Evolutionary conservation across 208 protist genomes (phyloP).

Genomic region (Leishmania amazonensis): DNA sequence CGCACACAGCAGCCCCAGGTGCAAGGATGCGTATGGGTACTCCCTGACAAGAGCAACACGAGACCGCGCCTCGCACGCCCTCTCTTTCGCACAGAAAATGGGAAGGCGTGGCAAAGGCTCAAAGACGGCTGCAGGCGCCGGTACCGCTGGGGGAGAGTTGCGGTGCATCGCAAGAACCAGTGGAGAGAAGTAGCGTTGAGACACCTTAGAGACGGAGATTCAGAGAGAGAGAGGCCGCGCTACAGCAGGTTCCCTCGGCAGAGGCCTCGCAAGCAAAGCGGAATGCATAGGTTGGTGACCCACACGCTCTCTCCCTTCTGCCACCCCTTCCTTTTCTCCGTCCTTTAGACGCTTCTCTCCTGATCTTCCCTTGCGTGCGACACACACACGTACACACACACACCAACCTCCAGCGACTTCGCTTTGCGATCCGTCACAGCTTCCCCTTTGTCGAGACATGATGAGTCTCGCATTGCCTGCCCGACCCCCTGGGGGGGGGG

Average conservation of each 20-base stretch:
- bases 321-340: background rate
- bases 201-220: background rate
- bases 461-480: too few relatives aligned
- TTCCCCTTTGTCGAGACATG: background rate
- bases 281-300: background rate
- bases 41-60: background rate
- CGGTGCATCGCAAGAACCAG: background rate
- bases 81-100: background rate
- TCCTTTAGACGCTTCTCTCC: background rate
- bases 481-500: too few relatives aligned
- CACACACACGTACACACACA: background rate
- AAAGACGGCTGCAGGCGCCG: background rate
- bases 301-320: background rate
- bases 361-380: background rate
- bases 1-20: background rate
- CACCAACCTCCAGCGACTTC: background rate
- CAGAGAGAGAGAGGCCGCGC: background rate
- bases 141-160: background rate
- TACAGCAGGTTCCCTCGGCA: background rate
- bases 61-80: background rate
- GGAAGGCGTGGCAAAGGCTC: background rate
- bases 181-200: background rate
- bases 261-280: background rate
- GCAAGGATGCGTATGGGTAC: background rate
- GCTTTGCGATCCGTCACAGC: background rate